Base-by-base conservation (phyloP, 2,329 filamentous ascomycete species). In the Geosmithia flava region DNA sequence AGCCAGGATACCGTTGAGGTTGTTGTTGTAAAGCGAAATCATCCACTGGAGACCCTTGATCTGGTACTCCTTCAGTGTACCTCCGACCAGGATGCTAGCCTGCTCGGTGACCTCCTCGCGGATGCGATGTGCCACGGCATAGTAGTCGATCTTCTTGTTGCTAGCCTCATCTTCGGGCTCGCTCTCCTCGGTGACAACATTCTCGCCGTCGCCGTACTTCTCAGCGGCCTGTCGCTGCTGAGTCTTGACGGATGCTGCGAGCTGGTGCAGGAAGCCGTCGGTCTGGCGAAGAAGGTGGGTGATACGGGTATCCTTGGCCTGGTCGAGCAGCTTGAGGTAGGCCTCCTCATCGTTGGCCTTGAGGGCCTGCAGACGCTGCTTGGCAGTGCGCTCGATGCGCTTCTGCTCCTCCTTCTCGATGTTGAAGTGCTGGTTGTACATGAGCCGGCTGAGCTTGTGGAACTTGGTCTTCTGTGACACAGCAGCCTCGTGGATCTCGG, bases 351-450 rank as follows among this genome's bases (percentile, higher is more conserved):
- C 93, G 81, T 98, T 95, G 59, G 93, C 91, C 71, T 96, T 97
- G 64, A 98, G 77, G 52, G 93, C 93, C 67, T 97, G 91, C 55
- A 98, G 82, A 96, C 93, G 93, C 68, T 98, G 93, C 75, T 98
- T 98, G 54, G 93, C 93, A 10, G 91, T 98, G 54, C 93, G 80
- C 71, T 98, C 93, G 55, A 98, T 86, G 53, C 93, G 87, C 72
- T 95, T 97, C 76, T 97, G 91, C 69, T 98, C 93, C 73, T 98
- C 93, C 70, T 95, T 95, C 66, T 98, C 93, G 63, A 98, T 97
- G 63, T 91, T 87, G 67, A 90, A 86, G 65, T 98, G 93, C 52
- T 95, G 90, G 49, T 76, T 69, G 53, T 86, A 77, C 88, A 97
- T 96, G 65, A 90, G 78, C 49, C 87, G 85, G 55, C 89, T 88